A percentile compares a stretch with the other conserved stretches of the same genome.
These are phyloP conservation scores for Larix kaempferi DNA, from an alignment of 75 land plant species.

Conservation along the genomic window DNA sequence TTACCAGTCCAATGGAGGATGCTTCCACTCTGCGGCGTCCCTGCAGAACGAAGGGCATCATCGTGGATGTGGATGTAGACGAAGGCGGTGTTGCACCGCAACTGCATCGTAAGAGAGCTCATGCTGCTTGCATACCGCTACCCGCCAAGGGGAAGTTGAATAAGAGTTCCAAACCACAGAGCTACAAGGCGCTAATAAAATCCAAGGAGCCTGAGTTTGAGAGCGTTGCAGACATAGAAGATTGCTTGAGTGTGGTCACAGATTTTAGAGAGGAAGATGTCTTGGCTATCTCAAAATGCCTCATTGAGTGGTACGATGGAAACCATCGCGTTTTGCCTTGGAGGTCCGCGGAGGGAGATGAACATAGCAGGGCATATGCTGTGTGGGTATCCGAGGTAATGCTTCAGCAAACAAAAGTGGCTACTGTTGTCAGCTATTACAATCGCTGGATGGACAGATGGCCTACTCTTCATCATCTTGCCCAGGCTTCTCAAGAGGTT, in stretches of 20 bases:
- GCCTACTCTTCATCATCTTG: slow-evolving; percentile 79
- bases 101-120: too few species aligned
- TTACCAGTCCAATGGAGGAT: too few species aligned
- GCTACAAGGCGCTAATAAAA: too few species aligned
- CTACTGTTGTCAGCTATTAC: slow-evolving; percentile 72
- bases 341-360: slow-evolving; percentile 30
- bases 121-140: too few species aligned
- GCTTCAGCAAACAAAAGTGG: slow-evolving; percentile 94
- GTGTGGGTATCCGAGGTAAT: slow-evolving; percentile 99
- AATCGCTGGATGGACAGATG: slow-evolving; percentile 90
- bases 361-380: slow-evolving; percentile 58
- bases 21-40: too few species aligned
- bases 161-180: too few species aligned
- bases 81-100: too few species aligned
- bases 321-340: slow-evolving; percentile 55
- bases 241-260: slow-evolving; percentile 10
- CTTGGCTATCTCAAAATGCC: slow-evolving; percentile 14
- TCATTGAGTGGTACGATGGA: slow-evolving; percentile 56
- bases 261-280: slow-evolving; percentile 23
- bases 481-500: slow-evolving; percentile 87
- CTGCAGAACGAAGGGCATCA: too few species aligned
- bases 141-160: too few species aligned
- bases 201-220: too few species aligned
- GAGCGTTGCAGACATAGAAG: slow-evolving; percentile 41
- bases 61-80: too few species aligned